These are phyloP conservation scores for Aspergillus sp. DNA, from an alignment of 2,329 filamentous ascomycete genomes.

Conservation along the genomic window DNA sequence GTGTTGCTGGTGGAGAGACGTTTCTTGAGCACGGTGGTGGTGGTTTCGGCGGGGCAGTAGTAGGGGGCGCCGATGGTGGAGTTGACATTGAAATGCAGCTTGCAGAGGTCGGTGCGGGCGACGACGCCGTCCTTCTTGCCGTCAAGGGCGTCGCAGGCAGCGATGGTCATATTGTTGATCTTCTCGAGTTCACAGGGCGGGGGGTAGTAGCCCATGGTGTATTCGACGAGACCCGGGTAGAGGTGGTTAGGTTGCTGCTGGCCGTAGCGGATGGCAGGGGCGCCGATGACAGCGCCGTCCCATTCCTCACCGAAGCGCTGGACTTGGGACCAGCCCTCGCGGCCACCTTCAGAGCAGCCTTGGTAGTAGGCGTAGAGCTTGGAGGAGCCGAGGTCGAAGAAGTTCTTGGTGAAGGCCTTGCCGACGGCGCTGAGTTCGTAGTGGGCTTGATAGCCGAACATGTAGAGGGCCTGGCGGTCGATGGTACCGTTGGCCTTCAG, in stretches of 20 bases:
- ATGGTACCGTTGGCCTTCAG: constrained; percentile 50
- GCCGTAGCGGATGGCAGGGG: constrained; percentile 49
- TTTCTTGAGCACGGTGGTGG: constrained; percentile 31
- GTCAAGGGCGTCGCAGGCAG: constrained; percentile 57
- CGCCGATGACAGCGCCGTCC: constrained; percentile 50
- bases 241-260: constrained; percentile 49
- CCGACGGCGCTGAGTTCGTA: constrained; percentile 54
- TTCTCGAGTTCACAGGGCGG: constrained; percentile 37
- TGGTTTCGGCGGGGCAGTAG: constrained; percentile 40
- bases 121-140: constrained; percentile 58
- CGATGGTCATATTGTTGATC: constrained; percentile 55
- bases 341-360: constrained; percentile 57
- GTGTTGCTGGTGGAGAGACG: constrained; percentile 14
- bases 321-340: constrained; percentile 54
- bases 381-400: constrained; percentile 36
- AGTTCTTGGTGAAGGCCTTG: constrained; percentile 46
- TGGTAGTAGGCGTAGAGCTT: constrained; percentile 52
- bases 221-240: constrained; percentile 40
- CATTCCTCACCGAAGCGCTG: constrained; percentile 53
- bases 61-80: constrained; percentile 50
- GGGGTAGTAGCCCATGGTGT: constrained; percentile 46
- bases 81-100: constrained; percentile 49
- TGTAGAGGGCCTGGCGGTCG: constrained; percentile 35
- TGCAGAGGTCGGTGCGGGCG: constrained; percentile 51
- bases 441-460: constrained; percentile 50